Percentiles rank a stretch among this genome's conserved stretches.
phyloP scores from a whole-genome alignment of 2,329 filamentous ascomycete species.

The Fusarium sororula region DNA sequence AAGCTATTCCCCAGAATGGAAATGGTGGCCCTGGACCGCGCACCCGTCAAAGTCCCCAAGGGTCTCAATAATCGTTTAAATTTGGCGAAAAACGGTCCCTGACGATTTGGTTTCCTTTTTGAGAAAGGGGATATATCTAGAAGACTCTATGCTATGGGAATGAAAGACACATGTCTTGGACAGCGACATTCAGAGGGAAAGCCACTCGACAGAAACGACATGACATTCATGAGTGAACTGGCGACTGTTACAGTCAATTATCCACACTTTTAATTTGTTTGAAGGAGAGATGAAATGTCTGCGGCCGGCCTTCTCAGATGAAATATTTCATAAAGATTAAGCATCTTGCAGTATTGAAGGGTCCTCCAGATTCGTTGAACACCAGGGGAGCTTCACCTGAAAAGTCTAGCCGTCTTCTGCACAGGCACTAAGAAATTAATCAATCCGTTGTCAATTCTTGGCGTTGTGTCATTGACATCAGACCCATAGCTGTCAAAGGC shows the following conservation, averaged over 20 bases:
- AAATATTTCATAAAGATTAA: not conserved
- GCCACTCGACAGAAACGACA: not conserved
- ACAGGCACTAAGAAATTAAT: not conserved
- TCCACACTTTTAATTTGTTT: not conserved
- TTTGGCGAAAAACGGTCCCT: not conserved
- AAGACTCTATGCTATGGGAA: not conserved
- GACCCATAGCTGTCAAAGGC: not conserved
- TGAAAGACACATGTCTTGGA: not conserved
- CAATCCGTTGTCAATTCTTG: conserved; percentile 5
- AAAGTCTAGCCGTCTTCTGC: not conserved
- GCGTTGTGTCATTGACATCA: not conserved
- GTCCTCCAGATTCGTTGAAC: not conserved
- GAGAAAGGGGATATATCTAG: not conserved
- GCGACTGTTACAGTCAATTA: not conserved
- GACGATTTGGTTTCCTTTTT: conserved; percentile 33
- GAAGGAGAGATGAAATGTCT: not conserved
- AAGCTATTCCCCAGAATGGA: not conserved
- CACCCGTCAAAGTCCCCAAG: not conserved
- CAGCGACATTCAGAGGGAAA: not conserved
- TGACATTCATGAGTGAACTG: not conserved
- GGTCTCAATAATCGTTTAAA: conserved; percentile 8
- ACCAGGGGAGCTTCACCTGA: not conserved
- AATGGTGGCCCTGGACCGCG: not conserved
- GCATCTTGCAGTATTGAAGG: not conserved
- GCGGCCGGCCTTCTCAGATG: not conserved